Evolutionary conservation across 768 basidiomycete genomes (phyloP), one percentile per base, ranked within the genome.

Genomic region (Trametes maxima): DNA sequence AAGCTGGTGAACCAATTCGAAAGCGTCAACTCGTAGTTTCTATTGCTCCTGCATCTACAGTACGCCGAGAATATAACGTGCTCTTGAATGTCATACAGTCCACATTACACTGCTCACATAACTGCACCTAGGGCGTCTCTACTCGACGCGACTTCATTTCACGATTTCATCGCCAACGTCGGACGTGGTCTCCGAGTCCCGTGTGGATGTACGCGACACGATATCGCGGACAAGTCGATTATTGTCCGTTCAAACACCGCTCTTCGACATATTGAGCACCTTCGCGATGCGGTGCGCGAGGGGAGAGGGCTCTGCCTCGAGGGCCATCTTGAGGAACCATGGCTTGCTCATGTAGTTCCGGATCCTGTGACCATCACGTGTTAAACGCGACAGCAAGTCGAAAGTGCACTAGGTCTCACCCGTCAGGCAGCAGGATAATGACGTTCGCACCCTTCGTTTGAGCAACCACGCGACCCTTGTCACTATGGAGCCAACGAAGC

Each of bases 331-430:
- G 63, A 94, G 74, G 76, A 95, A 95, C 94, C 94, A 96, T 12
- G 87, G 83, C 70, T 94, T 95, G 76, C 89, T 90, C 86, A 96
- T 95, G 70, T 96, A 96, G 72, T 96, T 96, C 67, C 94, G 84
- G 56, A 97, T 87, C 1, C 95, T 94, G 64, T 24, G 50, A 40
- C 35, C 35, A 44, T 50, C 24, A 36, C 42, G 43, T 28, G 57
- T 22, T 57, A 21, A 52, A 19, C 55, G 21, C 7, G 46, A 33
- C 13, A 42, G 25, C 11, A 14, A 6, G 8, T 2, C 36, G 28
- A 50, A 37, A 25, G 39, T 13, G 17, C 2, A 36, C 19, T 0
- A 77, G 90, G 75, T 33, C 28, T 33, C 67, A 93, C 93, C 93
- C 94, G 69, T 99, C 97, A 39, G 97, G 86, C 10, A 97, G 77